Conservation (phyloP, 2,329 filamentous ascomycete species). For the Sporothrix curviconia region DNA sequence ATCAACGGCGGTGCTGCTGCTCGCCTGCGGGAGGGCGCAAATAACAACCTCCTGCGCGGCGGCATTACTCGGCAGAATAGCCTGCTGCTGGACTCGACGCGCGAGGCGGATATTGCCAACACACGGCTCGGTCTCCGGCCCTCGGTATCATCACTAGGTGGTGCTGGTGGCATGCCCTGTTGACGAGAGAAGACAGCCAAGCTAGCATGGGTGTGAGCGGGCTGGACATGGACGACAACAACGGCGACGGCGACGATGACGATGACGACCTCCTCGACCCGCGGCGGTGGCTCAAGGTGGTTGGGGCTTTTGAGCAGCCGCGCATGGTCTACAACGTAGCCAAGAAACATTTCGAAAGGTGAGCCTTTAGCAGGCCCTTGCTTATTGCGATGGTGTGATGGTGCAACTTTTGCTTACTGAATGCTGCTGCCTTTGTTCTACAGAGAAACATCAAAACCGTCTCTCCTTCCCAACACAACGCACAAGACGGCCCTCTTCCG, state of each 20-base stretch:
- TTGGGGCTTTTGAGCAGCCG: constrained; percentile 81
- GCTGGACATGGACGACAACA: constrained; percentile 47
- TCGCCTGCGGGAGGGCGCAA: neutral
- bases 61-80: constrained; percentile 55
- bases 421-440: neutral
- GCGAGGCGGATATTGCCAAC: constrained; percentile 45
- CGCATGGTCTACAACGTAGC: constrained; percentile 65
- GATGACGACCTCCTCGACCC: constrained; percentile 63
- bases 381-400: too few species aligned
- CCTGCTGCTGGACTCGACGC: constrained; percentile 52
- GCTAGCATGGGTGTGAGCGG: constrained; percentile 57
- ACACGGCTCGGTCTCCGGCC: constrained; percentile 50
- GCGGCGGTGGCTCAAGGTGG: constrained; percentile 74
- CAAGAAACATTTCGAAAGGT: constrained; percentile 90
- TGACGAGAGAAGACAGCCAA: constrained; percentile 55
- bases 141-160: constrained; percentile 17
- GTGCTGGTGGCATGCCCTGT: constrained; percentile 22
- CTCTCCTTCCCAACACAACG: constrained; percentile 66
- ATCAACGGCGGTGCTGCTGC: neutral
- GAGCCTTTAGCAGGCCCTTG: neutral
- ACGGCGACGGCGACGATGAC: constrained; percentile 54
- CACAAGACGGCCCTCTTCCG: constrained; percentile 83
- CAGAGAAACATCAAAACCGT: constrained; percentile 57
- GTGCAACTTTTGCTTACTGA: too few species aligned
- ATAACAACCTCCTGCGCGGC: neutral